Base-by-base conservation (phyloP, 768 basidiomycete genomes). In the Brasilioporus rufonigricans region DNA sequence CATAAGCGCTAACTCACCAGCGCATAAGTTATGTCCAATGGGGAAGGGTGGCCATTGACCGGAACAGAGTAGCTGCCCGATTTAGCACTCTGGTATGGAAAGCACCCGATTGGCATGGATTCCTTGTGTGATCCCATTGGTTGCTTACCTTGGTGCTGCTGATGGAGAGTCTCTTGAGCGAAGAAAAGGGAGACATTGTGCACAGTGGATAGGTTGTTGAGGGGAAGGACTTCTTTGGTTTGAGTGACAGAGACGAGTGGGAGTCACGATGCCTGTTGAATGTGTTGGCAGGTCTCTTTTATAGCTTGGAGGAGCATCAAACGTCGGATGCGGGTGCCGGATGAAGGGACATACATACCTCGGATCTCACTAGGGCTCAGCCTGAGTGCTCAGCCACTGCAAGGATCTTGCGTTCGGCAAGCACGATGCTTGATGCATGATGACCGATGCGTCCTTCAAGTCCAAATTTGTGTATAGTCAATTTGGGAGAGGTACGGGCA, bases 91-190 rank as follows among this genome's bases (percentile, higher is more conserved):
- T 66, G 48, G 41, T 35, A 51, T 38, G 21, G 18, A 12, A 47
- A 50, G 31, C 11, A 52, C 5, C 26, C 6, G 21, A 39, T 36
- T 33, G 3, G 44, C 10, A 24, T 35, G 13, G 29, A 8, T 4
- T 13, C 27, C 24, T 21, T 31, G 36, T 12, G 32, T 26, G 5
- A 39, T 4, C 39, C n/a, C 9, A 32, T 52, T 16, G 41, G 19
- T 27, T 2, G 47, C 57, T 39, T 45, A 68, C 65, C 61, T 57
- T 68, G 7, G 43, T 50, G 53, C 61, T 68, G 10, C 31, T 24
- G 10, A 58, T 14, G 36, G 65, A 68, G 38, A 52, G 53, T 50
- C 66, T 68, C 56, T 58, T 68, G 47, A 68, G 50, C 7, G 57
- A 56, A 11, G 40, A 47, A 16, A 66, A 46, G 21, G 66, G 52